phyloP scores from a whole-genome alignment of 345 rosid genomes.

The Zanthoxylum bungeanum region DNA sequence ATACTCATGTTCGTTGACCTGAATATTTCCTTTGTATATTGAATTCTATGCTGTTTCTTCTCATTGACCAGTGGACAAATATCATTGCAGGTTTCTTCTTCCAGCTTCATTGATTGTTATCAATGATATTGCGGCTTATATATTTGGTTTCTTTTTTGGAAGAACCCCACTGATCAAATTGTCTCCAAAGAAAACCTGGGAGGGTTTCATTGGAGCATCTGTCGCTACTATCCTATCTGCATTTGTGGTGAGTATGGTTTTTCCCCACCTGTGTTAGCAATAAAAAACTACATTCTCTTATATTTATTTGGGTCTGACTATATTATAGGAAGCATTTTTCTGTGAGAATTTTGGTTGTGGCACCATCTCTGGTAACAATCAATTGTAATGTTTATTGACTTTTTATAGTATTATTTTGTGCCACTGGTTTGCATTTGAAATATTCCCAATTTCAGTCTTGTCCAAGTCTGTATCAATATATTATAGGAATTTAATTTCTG shows the following conservation, averaged over 20 bases:
- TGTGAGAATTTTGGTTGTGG: too few species aligned
- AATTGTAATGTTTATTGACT: not conserved
- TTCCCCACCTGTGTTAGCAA: not conserved
- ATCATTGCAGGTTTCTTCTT: conserved; percentile 81
- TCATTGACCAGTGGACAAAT: conserved; percentile 8
- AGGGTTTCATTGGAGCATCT: conserved; percentile 95
- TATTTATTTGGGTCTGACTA: not conserved
- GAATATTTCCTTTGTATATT: not conserved
- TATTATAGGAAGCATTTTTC: not conserved
- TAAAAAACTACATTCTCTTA: not conserved
- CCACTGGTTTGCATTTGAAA: not conserved
- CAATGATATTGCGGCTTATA: conserved; percentile 87
- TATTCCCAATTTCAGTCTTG: not conserved
- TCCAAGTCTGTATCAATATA: not conserved
- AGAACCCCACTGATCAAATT: conserved; percentile 91
- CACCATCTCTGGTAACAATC: not conserved
- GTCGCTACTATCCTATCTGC: conserved; percentile 88
- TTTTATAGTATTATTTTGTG: conserved; percentile 3
- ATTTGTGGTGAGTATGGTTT: conserved; percentile 56
- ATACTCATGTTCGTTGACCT: not conserved
- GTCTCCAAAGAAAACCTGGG: conserved; percentile 99
- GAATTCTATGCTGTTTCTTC: conserved; percentile 1
- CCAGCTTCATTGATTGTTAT: conserved; percentile 92
- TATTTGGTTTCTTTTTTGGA: conserved; percentile 96
- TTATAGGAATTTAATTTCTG: not conserved